phyloP scores from a whole-genome alignment of 345 rosid genomes.

The Dovyalis caffra region DNA sequence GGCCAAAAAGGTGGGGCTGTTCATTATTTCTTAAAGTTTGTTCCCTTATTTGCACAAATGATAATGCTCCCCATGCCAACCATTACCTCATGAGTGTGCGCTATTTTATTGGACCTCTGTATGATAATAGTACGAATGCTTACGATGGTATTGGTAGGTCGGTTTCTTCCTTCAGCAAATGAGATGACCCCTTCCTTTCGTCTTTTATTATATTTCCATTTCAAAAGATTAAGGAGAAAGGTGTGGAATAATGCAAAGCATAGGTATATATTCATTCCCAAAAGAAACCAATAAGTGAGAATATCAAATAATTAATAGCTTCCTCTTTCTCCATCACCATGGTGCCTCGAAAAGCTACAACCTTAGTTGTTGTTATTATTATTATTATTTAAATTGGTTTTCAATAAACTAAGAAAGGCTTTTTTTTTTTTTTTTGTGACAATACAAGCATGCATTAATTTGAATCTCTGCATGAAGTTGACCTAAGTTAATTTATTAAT shows the following conservation, averaged over 20 bases:
- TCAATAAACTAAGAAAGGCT: no score
- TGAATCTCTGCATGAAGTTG: background rate
- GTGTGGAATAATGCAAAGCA: background rate
- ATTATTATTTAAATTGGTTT: no score
- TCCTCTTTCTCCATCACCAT: background rate
- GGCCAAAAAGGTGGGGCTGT: background rate
- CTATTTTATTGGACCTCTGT: background rate
- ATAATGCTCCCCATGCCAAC: slow-evolving; percentile 26
- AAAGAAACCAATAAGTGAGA: background rate
- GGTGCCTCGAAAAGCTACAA: background rate
- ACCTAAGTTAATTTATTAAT: background rate
- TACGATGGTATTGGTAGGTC: background rate
- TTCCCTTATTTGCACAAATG: slow-evolving; percentile 4
- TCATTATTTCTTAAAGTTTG: background rate
- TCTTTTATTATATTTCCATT: background rate
- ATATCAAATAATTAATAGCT: background rate
- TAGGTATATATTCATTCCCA: background rate
- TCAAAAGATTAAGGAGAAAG: background rate
- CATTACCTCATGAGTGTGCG: background rate
- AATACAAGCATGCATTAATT: background rate
- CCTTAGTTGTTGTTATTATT: background rate
- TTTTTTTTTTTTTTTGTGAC: background rate
- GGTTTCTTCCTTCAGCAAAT: background rate
- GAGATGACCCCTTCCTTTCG: background rate
- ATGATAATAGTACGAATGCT: background rate